Evolutionary conservation across 164 flowering plant species (phyloP), one percentile per base, ranked within the genome.

Genomic region (Liriodendron chinense): DNA sequence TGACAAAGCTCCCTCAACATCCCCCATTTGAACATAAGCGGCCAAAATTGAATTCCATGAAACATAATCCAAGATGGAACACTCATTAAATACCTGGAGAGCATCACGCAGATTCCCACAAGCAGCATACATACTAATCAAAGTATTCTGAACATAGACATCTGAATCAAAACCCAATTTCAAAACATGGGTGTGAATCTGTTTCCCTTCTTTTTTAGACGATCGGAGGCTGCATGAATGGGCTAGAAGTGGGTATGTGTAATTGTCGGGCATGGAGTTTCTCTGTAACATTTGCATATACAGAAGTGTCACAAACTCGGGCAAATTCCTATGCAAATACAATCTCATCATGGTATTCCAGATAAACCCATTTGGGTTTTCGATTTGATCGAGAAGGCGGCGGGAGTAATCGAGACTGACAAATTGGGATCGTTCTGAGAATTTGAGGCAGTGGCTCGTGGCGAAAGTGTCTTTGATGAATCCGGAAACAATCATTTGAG

Each of bases 31-130:
- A 50, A 82, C 83, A 75, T 86, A 86, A 28, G 84, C 86, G 28
- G 84, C 85, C 76, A 86, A 67, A 21, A 84, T 80, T 0, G 86
- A 77, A 71, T 83, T 84, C 88, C 88, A 85, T 6, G 88, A 85
- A 71, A 84, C 84, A 23, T 61, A 64, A 65, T 84, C 86, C 75
- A 72, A 12, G 23, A 72, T 77, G 59, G 68, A 43, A 66, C 82
- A 81, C 66, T 34, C 78, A 76, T 85, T 86, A 63, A 85, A 85
- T 77, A 84, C 22, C 71, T 28, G 71, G 22, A 85, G 73, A 1
- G 88, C 82, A 77, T 79, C 78, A 5, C 43, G 21, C 48, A 85
- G 8, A 25, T 79, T 50, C 71, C 82, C 81, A 78, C 84, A 82
- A 9, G 77, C 86, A 73, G 75, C 69, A 73, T 85, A 85, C 86